Percentiles rank a stretch among this genome's conserved stretches.
phyloP scores from a whole-genome alignment of 148 eudicot species.

The Simmondsia chinensis region DNA sequence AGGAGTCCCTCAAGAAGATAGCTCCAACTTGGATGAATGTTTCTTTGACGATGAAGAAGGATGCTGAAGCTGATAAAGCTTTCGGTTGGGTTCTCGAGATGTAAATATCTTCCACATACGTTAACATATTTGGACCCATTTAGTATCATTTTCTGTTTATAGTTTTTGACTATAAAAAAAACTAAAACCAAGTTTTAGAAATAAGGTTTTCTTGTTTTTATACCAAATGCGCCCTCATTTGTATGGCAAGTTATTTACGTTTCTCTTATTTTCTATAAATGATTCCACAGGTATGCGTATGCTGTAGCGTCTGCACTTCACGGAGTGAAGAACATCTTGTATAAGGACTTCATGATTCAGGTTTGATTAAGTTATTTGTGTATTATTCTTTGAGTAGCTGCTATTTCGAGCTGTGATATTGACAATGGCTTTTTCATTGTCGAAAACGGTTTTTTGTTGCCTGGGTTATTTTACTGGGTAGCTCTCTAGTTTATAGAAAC shows the following conservation, averaged over 20 bases:
- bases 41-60: slow-evolving; percentile 89
- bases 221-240: no score
- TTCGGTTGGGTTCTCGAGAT: slow-evolving; percentile 99
- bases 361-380: slow-evolving; percentile 19
- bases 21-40: slow-evolving; percentile 98
- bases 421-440: background rate
- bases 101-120: slow-evolving; percentile 25
- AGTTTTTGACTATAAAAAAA: no score
- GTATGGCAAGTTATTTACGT: background rate
- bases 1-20: slow-evolving; percentile 84
- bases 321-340: slow-evolving; percentile 76
- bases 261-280: background rate
- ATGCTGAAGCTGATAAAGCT: slow-evolving; percentile 84
- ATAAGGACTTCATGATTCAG: slow-evolving; percentile 99
- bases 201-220: no score
- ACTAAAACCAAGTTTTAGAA: no score
- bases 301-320: slow-evolving; percentile 93
- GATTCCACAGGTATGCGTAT: slow-evolving; percentile 77
- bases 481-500: no score
- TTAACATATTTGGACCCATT: background rate
- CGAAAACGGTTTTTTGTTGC: no score
- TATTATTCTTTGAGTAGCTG: background rate
- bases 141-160: no score
- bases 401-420: background rate
- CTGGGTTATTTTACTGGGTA: no score